Conservation (phyloP, 768 basidiomycete genomes). For the Boletus sp. region DNA sequence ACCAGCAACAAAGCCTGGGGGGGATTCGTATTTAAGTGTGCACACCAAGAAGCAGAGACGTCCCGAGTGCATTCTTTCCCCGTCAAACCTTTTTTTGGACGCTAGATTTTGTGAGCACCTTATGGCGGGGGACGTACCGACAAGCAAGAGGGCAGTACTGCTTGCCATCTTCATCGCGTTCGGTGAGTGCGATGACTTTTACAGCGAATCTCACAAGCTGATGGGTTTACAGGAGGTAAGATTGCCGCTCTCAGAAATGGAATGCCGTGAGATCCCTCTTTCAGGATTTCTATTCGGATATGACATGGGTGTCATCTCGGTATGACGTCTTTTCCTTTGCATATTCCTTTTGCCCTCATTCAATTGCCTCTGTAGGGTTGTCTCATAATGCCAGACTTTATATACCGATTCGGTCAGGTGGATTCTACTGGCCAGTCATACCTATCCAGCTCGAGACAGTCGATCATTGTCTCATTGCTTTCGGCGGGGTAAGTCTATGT, state of each 20-base stretch:
- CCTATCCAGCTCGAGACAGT: slow-evolving; percentile 63
- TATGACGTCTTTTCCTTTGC: slow-evolving; percentile 28
- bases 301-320: slow-evolving; percentile 76
- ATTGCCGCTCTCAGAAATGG: not conserved
- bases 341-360: slow-evolving; percentile 5
- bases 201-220: not conserved
- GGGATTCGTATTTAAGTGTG: slow-evolving; percentile 11
- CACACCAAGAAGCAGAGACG: not conserved
- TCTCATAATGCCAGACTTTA: slow-evolving; percentile 77
- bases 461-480: slow-evolving; percentile 75
- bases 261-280: not conserved
- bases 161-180: slow-evolving; percentile 74
- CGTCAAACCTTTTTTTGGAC: not conserved
- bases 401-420: slow-evolving; percentile 61
- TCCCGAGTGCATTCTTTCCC: not conserved
- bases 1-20: not conserved
- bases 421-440: slow-evolving; percentile 45
- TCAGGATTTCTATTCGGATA: slow-evolving; percentile 68
- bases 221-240: slow-evolving; percentile 20
- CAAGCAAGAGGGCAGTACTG: slow-evolving; percentile 60
- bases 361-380: slow-evolving; percentile 50
- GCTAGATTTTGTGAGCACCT: not conserved
- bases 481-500: slow-evolving; percentile 56
- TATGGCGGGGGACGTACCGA: slow-evolving; percentile 48
- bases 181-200: slow-evolving; percentile 40